Base-by-base conservation (phyloP, 495 filamentous ascomycete genomes). In the Aspergillus taichungensis region DNA sequence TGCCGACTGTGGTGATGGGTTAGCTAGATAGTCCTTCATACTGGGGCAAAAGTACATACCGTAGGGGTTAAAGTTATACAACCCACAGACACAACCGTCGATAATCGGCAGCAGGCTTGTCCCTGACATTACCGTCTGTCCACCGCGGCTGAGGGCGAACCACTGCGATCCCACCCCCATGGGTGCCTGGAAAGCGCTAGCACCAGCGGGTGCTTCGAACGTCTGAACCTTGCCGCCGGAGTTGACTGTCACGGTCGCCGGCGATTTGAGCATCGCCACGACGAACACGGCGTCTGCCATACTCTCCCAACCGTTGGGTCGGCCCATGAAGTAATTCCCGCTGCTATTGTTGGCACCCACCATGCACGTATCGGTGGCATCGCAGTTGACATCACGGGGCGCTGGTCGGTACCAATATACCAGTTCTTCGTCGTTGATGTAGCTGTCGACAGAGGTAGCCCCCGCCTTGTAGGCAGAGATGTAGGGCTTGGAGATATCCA, bases 1-100 rank as follows among this genome's bases (percentile, higher is more conserved):
- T 67, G 32, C 75, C 75, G 24, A 66, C 64, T 67, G 18, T 4
- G 18, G 18, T 24, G 1, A 24, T 24, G 4, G 4, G 18, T 24
- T 24, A 24, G 18, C 1, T 4, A 2, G 18, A 24, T 24, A 24
- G 2, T 24, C 18, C 18, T 24, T 24, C 4, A 1, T 24, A 24
- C 18, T 24, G 4, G 18, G 2, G 18, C 18, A 24, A 37, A 62
- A 11, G 56, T 56, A 37, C 60, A 55, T 29, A 62, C 60, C 42
- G 52, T 74, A 82, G 13, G 75, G 70, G 46, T 82, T 82, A 58
- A 75, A 80, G 53, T 80, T 80, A 59, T 80, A 80, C 42, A 82
- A 71, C 10, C 76, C 78, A 44, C 75, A 78, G 12, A 65, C 52
- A 54, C 77, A 81, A 0, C 51, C 51, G 34, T 71, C 59, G 6